These are phyloP conservation scores for Phytopythium litorale DNA, from an alignment of 352 stramenopile genomes.

Conservation along the genomic window DNA sequence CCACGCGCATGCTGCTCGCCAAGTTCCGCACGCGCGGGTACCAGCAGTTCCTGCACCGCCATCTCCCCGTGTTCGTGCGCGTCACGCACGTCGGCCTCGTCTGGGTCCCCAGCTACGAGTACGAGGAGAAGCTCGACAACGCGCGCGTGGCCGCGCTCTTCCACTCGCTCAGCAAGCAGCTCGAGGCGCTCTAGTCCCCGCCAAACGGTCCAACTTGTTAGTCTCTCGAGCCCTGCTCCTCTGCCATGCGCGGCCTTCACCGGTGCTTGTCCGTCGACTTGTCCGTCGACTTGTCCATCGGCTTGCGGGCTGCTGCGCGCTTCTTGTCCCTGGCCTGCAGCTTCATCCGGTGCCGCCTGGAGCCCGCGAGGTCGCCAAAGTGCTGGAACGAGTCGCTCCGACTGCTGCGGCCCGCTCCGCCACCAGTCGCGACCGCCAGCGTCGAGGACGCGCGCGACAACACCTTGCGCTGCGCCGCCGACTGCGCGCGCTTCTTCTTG, in stretches of 20 bases:
- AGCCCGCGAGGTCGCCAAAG: conserved; percentile 55
- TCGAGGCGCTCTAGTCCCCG: conserved; percentile 1
- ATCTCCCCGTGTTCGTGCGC: conserved; percentile 63
- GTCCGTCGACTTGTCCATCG: neutral
- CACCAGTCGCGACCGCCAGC: neutral
- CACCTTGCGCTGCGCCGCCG: neutral
- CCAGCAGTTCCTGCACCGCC: conserved; percentile 70
- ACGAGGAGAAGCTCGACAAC: conserved; percentile 49
- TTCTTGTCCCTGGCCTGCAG: neutral
- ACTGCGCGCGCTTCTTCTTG: conserved; percentile 12
- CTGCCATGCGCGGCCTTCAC: neutral
- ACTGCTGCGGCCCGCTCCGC: neutral
- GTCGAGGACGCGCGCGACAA: neutral
- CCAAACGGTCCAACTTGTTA: neutral
- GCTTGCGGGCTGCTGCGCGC: neutral
- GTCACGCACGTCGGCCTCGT: conserved; percentile 64
- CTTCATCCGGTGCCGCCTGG: conserved; percentile 52
- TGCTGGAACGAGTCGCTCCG: conserved; percentile 44
- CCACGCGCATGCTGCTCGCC: conserved; percentile 30
- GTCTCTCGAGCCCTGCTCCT: neutral
- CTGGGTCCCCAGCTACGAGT: conserved; percentile 76
- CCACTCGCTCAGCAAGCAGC: neutral
- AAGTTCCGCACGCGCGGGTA: conserved; percentile 60
- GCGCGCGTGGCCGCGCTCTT: conserved; percentile 20
- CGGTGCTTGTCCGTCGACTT: neutral